Base-by-base conservation (phyloP, 768 basidiomycete species). In the Hericium alpestre region DNA sequence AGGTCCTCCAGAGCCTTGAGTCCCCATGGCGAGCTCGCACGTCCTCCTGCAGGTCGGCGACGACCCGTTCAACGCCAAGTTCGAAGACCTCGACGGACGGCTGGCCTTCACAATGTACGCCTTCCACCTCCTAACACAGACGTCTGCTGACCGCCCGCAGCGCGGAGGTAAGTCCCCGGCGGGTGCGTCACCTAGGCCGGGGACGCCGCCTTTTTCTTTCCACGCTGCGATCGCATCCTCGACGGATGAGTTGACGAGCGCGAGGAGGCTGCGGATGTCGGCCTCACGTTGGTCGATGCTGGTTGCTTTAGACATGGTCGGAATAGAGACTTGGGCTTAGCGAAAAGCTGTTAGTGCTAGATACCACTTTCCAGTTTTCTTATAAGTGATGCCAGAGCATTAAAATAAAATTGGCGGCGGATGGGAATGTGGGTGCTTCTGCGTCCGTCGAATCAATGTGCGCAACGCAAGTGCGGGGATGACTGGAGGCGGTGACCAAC, bases 101-200 rank as follows among this genome's bases (percentile, higher is more conserved):
- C 71, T 73, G 22, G 87, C 87, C 0, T 90, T 87, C 67, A 79
- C 83, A 1, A 67, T 88, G 87, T 88, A 66, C 60, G 86, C 72
- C 1, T 52, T 7, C 50, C 32, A 1, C 32, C 8, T 32, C 22
- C 16, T 15, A 55, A 4, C 25, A 3, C 37, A 25, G 8, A 9
- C 32, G 1, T 12, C 11, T 38, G 4, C 54, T 10, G 48, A 10
- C 56, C 56, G 41, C 55, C 41, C 49, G 37, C 23, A 41, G 11
- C 20, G 32, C 32, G 37, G 37, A 32, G 49, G 23, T 51, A 49
- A 13, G 32, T 32, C 8, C 32, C 32, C 32, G 41, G 13, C 47
- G 16, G 41, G 38, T 3, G 41, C 38, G 23, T 52, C 55, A 8
- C 58, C 54, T 12, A 38, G 16, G 8, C 62, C 64, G 22, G 61